Conservation (phyloP, 345 rosid species). For the Citropsis articulata region DNA sequence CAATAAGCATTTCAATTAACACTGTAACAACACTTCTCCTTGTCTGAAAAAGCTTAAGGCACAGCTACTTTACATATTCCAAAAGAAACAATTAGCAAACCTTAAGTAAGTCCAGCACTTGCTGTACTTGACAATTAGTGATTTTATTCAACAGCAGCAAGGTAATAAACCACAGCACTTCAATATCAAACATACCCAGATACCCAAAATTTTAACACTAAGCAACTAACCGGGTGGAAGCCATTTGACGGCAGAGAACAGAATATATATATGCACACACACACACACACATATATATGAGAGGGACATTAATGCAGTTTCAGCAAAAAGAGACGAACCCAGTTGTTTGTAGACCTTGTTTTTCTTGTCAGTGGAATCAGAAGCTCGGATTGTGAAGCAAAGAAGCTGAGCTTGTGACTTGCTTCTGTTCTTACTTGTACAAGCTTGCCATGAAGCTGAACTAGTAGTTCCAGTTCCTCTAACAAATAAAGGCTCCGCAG, state of each 20-base stretch:
- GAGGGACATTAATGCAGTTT: background rate
- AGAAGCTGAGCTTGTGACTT: conserved; percentile 17
- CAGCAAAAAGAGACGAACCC: conserved; percentile 33
- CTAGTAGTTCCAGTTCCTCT: conserved; percentile 7
- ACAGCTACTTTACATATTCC: background rate
- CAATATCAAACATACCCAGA: background rate
- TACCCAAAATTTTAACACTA: background rate
- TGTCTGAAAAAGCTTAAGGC: background rate
- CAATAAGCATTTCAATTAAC: background rate
- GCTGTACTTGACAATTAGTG: background rate
- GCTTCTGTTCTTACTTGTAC: conserved; percentile 14
- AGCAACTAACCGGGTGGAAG: background rate
- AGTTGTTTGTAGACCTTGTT: conserved; percentile 53
- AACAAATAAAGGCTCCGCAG: conserved; percentile 33
- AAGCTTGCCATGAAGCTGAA: conserved; percentile 26
- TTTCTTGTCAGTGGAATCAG: conserved; percentile 45
- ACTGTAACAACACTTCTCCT: background rate
- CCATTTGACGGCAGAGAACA: background rate
- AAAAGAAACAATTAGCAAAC: too few species aligned
- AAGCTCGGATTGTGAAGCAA: conserved; percentile 41
- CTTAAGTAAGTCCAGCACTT: too few species aligned
- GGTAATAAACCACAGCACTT: background rate
- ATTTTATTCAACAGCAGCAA: background rate
- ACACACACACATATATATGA: too few species aligned
- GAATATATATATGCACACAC: background rate